Evolutionary conservation across 495 filamentous ascomycete species (phyloP).

Genomic region (Daldinia vernicosa): DNA sequence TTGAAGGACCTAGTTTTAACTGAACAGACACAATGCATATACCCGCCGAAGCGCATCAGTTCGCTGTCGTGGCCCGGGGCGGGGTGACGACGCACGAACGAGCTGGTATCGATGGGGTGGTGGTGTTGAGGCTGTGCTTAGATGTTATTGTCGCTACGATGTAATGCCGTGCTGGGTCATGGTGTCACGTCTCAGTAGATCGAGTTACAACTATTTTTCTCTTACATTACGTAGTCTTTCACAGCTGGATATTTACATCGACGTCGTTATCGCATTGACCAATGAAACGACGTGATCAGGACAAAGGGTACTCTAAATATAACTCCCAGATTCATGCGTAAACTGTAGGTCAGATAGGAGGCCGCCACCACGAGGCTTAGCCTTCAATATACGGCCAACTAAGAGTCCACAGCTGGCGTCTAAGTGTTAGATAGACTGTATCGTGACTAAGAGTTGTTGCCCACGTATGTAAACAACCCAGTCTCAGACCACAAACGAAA

Average conservation of each 20-base stretch:
- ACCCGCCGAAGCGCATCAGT: conserved; percentile 30
- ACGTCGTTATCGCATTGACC: not conserved
- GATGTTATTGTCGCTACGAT: conserved; percentile 7
- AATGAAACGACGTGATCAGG: not conserved
- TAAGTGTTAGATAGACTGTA: not conserved
- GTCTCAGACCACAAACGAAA: conserved; percentile 31
- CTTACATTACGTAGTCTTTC: no score
- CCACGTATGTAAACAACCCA: conserved; percentile 3
- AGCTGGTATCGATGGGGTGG: conserved; percentile 14
- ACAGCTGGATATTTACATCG: conserved; percentile 1
- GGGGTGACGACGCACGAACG: conserved; percentile 17
- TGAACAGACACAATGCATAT: conserved; percentile 25
- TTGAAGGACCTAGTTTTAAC: not conserved
- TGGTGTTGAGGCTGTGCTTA: conserved; percentile 33
- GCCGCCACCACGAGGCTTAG: conserved; percentile 23
- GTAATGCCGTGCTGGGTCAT: not conserved
- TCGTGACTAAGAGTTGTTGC: not conserved
- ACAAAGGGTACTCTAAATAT: conserved; percentile 30
- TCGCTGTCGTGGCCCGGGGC: conserved; percentile 33
- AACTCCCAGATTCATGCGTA: conserved; percentile 32
- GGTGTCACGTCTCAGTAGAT: conserved; percentile 11
- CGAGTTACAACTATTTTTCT: not conserved
- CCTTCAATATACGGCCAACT: conserved; percentile 1
- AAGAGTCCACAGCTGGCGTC: conserved; percentile 6
- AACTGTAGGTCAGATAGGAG: conserved; percentile 16